Conservation (phyloP, 257 asterid genomes). For the Solanum medicagineum region DNA sequence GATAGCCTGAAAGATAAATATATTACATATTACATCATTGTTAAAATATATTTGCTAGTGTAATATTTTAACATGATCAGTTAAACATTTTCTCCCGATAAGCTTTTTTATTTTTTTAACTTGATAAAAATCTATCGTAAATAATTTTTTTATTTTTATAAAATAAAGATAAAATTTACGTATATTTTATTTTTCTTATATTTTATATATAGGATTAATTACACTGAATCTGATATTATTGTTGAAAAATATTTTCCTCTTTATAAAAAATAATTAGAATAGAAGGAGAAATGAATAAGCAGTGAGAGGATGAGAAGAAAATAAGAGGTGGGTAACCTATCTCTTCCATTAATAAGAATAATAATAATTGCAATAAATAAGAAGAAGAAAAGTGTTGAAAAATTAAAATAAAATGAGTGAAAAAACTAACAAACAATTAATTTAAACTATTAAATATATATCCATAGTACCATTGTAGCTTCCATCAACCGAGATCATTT, state of each 20-base stretch:
- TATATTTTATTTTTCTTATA: not conserved
- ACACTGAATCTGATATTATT: not conserved
- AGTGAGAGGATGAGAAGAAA: constrained; percentile 62
- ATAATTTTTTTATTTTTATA: rapidly evolving
- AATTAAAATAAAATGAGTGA: constrained; percentile 18
- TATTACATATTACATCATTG: not conserved
- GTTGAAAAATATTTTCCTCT: not conserved
- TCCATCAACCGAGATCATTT: constrained; percentile 30
- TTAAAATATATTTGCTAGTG: not conserved
- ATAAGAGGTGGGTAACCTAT: constrained; percentile 33
- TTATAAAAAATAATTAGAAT: not conserved
- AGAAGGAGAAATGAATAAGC: constrained; percentile 40
- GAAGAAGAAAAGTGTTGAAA: not conserved
- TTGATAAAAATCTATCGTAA: too few relatives aligned
- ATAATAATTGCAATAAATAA: not conserved
- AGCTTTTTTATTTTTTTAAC: not conserved
- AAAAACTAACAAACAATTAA: constrained; percentile 15
- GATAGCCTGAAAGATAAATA: not conserved
- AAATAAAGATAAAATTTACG: not conserved
- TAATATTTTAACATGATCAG: not conserved
- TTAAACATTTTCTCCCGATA: not conserved
- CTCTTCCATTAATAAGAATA: constrained; percentile 9
- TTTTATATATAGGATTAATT: not conserved
- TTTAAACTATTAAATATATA: not conserved
- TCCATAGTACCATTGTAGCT: constrained; percentile 8